These are phyloP conservation scores for Eucalyptus regnans DNA, from an alignment of 345 rosid genomes.

Conservation along the genomic window DNA sequence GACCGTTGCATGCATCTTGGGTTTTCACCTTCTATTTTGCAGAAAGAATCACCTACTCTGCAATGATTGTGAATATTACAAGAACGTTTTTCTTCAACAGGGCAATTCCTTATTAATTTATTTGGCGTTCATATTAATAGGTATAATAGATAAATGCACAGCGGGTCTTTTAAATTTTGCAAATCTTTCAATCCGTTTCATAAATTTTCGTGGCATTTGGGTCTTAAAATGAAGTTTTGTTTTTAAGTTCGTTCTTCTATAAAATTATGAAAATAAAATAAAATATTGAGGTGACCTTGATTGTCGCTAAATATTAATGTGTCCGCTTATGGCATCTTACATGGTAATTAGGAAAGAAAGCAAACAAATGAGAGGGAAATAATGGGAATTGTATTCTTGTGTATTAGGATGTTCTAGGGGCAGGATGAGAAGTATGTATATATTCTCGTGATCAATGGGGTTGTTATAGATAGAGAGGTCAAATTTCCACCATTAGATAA, in stretches of 20 bases:
- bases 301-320: background rate
- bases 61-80: background rate
- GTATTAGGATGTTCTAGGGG: background rate
- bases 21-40: background rate
- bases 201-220: background rate
- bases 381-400: background rate
- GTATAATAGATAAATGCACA: rapidly evolving
- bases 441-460: background rate
- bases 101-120: background rate
- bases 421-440: background rate
- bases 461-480: background rate
- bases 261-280: background rate
- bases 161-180: background rate
- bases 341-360: background rate
- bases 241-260: background rate
- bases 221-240: background rate
- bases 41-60: background rate
- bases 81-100: background rate
- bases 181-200: background rate
- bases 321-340: background rate
- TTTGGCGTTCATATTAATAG: background rate
- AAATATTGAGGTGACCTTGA: background rate
- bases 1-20: background rate
- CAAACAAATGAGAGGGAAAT: background rate
- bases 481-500: background rate